phyloP scores from a whole-genome alignment of 352 stramenopile genomes.

The Phytophthora fragariae region DNA sequence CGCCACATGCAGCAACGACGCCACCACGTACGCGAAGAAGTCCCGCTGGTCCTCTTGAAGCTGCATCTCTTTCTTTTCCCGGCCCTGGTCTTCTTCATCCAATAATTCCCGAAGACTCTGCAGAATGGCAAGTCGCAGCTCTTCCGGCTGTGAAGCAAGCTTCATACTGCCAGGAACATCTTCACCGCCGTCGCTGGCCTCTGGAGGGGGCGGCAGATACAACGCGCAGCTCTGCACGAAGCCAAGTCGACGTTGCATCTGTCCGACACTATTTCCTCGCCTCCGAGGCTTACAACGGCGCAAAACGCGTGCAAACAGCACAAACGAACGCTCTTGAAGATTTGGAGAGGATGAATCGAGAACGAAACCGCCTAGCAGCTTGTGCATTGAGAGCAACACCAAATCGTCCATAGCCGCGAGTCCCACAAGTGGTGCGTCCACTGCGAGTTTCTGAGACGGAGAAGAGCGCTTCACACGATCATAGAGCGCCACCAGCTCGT shows the following conservation, averaged over 20 bases:
- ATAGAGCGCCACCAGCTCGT: conserved; percentile 46
- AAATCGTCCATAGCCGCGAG: conserved; percentile 68
- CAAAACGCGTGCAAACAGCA: conserved; percentile 41
- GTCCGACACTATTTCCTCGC: conserved; percentile 15
- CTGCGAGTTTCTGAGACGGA: neutral
- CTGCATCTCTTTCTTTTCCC: conserved; percentile 21
- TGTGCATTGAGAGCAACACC: conserved; percentile 69
- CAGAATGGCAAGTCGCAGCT: conserved; percentile 65
- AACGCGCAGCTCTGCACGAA: conserved; percentile 69
- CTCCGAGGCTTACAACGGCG: conserved; percentile 43
- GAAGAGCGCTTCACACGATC: conserved; percentile 20
- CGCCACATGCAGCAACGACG: conserved; percentile 65
- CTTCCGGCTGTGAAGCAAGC: conserved; percentile 55
- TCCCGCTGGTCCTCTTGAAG: conserved; percentile 52
- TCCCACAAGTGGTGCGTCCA: conserved; percentile 15
- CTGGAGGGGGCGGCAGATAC: conserved; percentile 58
- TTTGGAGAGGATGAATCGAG: conserved; percentile 7
- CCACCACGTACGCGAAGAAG: conserved; percentile 78
- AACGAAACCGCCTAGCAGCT: conserved; percentile 54
- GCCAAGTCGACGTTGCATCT: conserved; percentile 34
- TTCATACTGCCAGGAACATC: conserved; percentile 20
- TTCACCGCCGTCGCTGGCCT: conserved; percentile 25
- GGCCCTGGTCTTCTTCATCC: conserved; percentile 6
- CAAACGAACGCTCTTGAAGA: conserved; percentile 39
- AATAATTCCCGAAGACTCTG: conserved; percentile 53